phyloP scores from a whole-genome alignment of 2,329 filamentous ascomycete species.

The Diplodia scrobiculata region DNA sequence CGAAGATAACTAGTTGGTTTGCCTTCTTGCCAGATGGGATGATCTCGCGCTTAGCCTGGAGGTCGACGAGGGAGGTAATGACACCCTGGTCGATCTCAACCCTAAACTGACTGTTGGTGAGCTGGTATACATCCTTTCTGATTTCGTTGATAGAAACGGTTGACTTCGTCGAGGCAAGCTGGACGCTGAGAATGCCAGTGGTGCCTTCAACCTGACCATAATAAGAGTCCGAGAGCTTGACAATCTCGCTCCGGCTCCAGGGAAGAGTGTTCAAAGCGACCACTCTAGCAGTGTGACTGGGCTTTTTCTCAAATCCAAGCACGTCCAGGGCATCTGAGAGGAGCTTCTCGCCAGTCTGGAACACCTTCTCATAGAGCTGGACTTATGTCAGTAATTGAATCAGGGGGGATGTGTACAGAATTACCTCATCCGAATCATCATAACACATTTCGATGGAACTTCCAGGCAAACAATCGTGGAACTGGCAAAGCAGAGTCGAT shows the following conservation, averaged over 20 bases:
- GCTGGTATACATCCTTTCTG: conserved; percentile 66
- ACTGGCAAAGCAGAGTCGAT: conserved; percentile 85
- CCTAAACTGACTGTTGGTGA: conserved; percentile 75
- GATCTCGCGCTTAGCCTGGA: conserved; percentile 71
- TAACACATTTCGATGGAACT: conserved; percentile 98
- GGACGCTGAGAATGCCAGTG: conserved; percentile 48
- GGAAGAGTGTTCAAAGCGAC: conserved; percentile 81
- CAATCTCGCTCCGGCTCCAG: conserved; percentile 77
- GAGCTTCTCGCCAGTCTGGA: conserved; percentile 71
- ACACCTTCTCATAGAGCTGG: conserved; percentile 76
- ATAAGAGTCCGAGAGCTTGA: conserved; percentile 57
- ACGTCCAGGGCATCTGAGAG: conserved; percentile 68
- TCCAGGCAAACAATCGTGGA: conserved; percentile 94
- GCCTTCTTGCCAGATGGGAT: conserved; percentile 73
- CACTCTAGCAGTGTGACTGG: conserved; percentile 45
- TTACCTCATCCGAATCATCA: conserved; percentile 80
- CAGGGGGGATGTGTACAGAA: conserved; percentile 20
- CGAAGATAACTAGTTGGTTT: conserved; percentile 91
- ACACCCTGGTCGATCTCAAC: conserved; percentile 73
- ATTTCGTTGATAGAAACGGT: conserved; percentile 55
- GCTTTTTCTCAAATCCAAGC: conserved; percentile 62
- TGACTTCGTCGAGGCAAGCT: conserved; percentile 35
- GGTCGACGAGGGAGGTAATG: conserved; percentile 83
- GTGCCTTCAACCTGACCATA: conserved; percentile 51
- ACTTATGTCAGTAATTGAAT: conserved; percentile 33